Conservation (phyloP, 176 grass and related monocot species). For the barley (Hordeum vulgare) region DNA sequence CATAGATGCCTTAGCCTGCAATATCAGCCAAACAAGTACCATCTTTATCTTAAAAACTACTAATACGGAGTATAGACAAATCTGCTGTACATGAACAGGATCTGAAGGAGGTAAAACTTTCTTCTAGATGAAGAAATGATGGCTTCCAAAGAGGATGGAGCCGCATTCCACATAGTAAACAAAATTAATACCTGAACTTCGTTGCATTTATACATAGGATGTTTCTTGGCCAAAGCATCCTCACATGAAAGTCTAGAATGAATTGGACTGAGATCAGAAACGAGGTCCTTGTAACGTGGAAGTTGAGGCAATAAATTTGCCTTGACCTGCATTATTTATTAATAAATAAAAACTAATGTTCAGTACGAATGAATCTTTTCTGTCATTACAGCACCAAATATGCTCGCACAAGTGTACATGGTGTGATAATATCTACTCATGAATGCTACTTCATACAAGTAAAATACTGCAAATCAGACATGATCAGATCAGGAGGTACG, state of each 20-base stretch:
- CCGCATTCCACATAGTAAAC: not conserved
- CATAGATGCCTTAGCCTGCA: conserved; percentile 75
- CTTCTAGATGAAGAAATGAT: not conserved
- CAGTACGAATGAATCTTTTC: not conserved
- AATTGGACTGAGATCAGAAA: conserved; percentile 80
- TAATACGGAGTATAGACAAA: not conserved
- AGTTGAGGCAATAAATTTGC: conserved; percentile 73
- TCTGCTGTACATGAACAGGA: conserved; percentile 1
- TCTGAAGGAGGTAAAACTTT: not conserved
- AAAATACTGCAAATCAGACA: not conserved
- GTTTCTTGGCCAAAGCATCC: conserved; percentile 58
- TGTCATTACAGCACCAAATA: not conserved
- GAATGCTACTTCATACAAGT: not conserved
- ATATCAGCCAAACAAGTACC: not conserved
- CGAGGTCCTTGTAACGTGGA: conserved; percentile 75
- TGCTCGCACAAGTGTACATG: not conserved
- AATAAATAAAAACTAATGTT: not conserved
- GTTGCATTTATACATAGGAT: conserved; percentile 88
- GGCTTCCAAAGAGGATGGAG: not conserved
- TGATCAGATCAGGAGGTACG: not conserved
- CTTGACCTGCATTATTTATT: conserved; percentile 55
- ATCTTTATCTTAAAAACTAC: not conserved
- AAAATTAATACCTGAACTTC: conserved; percentile 70
- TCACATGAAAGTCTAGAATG: conserved; percentile 76
- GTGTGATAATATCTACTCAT: not conserved